phyloP scores from a whole-genome alignment of 345 rosid species.

The Rhodomyrtus tomentosa region DNA sequence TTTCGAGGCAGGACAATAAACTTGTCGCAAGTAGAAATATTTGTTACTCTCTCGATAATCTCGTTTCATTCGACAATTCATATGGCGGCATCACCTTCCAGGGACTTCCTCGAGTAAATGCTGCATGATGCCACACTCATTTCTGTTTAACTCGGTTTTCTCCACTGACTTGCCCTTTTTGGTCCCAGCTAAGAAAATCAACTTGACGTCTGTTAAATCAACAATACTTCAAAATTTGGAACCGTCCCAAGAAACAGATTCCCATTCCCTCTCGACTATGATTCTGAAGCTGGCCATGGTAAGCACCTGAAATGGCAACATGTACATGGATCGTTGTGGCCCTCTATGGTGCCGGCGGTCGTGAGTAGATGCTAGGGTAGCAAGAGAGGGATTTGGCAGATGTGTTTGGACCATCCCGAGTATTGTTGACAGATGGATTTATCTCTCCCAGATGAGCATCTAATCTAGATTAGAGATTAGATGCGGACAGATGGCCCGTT shows the following conservation, averaged over 20 bases:
- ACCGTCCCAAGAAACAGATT: neutral
- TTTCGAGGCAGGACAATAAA: neutral
- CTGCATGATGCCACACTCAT: neutral
- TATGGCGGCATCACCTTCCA: neutral
- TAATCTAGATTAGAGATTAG: neutral
- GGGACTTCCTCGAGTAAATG: neutral
- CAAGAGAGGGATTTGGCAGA: neutral
- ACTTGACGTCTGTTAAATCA: neutral
- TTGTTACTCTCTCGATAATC: neutral
- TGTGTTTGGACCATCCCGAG: neutral
- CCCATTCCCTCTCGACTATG: neutral
- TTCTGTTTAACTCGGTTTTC: neutral
- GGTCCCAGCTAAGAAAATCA: neutral
- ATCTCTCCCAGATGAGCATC: neutral
- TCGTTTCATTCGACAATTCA: neutral
- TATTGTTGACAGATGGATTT: neutral
- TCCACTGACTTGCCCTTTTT: neutral
- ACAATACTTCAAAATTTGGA: neutral
- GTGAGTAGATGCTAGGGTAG: neutral
- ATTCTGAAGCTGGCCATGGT: neutral
- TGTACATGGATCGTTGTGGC: neutral
- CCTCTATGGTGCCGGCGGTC: neutral
- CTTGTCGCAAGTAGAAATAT: neutral
- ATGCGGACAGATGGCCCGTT: neutral
- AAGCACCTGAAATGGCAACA: neutral